These are phyloP conservation scores for Schizosaccharomyces cryophilus DNA, from an alignment of 805 yeast genomes.

Conservation along the genomic window DNA sequence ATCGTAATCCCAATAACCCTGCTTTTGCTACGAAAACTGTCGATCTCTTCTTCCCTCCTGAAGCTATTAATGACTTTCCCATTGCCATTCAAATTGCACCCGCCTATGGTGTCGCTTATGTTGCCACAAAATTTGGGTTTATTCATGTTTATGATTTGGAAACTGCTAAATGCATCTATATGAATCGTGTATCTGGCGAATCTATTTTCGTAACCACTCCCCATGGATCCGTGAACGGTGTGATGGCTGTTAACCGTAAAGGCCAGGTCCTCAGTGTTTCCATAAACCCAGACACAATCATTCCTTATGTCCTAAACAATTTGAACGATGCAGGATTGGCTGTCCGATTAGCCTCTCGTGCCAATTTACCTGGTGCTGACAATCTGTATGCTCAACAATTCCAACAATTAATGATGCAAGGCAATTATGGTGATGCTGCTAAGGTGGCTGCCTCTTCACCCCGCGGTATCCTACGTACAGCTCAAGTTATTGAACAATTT, in stretches of 20 bases:
- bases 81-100: slow-evolving; percentile 69
- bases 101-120: slow-evolving; percentile 64
- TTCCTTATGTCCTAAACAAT: slow-evolving; percentile 71
- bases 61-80: slow-evolving; percentile 90
- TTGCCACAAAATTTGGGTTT: slow-evolving; percentile 87
- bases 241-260: slow-evolving; percentile 74
- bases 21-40: slow-evolving; percentile 66
- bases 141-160: slow-evolving; percentile 88
- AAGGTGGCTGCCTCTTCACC: slow-evolving; percentile 90
- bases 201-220: slow-evolving; percentile 76
- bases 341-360: slow-evolving; percentile 70
- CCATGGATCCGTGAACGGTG: slow-evolving; percentile 52
- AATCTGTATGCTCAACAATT: slow-evolving; percentile 75
- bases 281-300: slow-evolving; percentile 56
- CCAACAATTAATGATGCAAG: slow-evolving; percentile 55
- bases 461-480: slow-evolving; percentile 58
- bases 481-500: slow-evolving; percentile 77
- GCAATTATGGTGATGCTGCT: slow-evolving; percentile 81
- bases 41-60: slow-evolving; percentile 90
- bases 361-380: slow-evolving; percentile 95
- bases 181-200: slow-evolving; percentile 87
- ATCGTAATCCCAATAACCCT: slow-evolving; percentile 70
- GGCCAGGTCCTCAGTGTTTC: slow-evolving; percentile 92
- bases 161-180: slow-evolving; percentile 74
- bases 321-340: slow-evolving; percentile 73